Percentiles rank a stretch among this genome's conserved stretches.
Evolutionary conservation across 306 rosid species (phyloP).

Genomic region (Luffa acutangula): DNA sequence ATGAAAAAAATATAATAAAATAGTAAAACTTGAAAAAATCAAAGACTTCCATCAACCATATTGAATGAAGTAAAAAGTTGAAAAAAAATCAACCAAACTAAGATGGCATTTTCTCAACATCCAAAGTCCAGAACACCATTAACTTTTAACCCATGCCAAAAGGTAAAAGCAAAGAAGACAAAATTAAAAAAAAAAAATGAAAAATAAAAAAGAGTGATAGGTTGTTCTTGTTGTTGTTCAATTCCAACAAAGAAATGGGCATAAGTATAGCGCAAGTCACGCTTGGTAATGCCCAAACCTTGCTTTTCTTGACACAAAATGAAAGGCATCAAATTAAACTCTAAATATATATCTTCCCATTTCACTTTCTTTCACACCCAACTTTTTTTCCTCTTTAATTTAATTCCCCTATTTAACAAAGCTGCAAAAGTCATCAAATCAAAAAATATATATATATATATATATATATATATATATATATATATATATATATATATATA

Average conservation of each 20-base stretch:
- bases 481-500: too few species aligned
- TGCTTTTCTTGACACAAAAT: constrained; percentile 9
- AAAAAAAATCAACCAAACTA: neutral
- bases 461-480: too few species aligned
- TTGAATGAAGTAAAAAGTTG: neutral
- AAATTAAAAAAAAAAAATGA: neutral
- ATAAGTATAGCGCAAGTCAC: neutral
- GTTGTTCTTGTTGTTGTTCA: neutral
- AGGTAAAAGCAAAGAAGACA: neutral
- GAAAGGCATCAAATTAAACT: neutral
- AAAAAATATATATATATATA: too few species aligned
- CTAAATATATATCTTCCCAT: neutral
- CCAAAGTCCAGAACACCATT: neutral
- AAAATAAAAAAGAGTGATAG: neutral
- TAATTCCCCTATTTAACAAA: neutral
- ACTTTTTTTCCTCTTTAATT: neutral
- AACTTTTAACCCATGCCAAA: neutral
- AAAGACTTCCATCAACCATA: neutral
- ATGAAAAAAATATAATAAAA: neutral
- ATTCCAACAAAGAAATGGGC: neutral
- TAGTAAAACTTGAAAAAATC: neutral
- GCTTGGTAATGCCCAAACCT: neutral
- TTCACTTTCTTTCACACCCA: neutral
- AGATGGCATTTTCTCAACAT: neutral
- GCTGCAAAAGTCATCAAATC: neutral